Evolutionary conservation across 139 green algal genomes (phyloP), one percentile per base, ranked within the genome.

Genomic region (Edaphochlamys debaryana): DNA sequence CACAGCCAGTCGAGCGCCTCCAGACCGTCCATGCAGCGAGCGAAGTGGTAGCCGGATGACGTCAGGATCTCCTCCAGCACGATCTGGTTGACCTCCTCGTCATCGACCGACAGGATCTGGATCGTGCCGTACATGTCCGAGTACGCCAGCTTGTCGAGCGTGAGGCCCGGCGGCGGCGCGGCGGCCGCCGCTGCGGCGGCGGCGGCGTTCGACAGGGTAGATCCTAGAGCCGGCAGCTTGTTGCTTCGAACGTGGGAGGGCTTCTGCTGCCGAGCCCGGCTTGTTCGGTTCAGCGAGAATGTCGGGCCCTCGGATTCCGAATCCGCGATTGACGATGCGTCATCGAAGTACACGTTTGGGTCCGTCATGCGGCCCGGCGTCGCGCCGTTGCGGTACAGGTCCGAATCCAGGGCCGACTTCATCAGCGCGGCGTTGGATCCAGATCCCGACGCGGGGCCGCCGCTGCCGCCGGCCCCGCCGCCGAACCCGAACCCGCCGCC

Each of bases 21-120:
- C 62, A 73, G 25, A 8, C 79, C 86, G 62, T 90, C 78, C 86
- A 90, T 90, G 54, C 73, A 80, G 58, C 73, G 54, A 27, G 50
- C 79, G 48, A 87, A 85, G 38, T 79, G 38, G 62, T 89, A 92
- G n/a, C 80, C 80, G n/a, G 69, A 41, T 32, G 50, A 78, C 19
- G 67, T 81, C 29, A 92, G 69, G 63, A 89, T 86, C 81, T 88
- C 79, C 69, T 93, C 90, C 45, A 92, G 79, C 76, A 93, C 80
- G 75, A 79, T 80, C 77, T 90, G 87, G 56, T 89, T 89, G 3
- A 88, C 77, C 50, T 87, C 67, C 79, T 90, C 85, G 67, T 91
- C 87, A 78, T 91, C 87, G 20, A 87, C 85, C 27, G 62, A 79
- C 79, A 91, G 67, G 42, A 91, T 82, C 67, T 87, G 82, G 13